phyloP scores from a whole-genome alignment of 2,329 filamentous ascomycete species.

The Hymenoscyphus fructigenus region DNA sequence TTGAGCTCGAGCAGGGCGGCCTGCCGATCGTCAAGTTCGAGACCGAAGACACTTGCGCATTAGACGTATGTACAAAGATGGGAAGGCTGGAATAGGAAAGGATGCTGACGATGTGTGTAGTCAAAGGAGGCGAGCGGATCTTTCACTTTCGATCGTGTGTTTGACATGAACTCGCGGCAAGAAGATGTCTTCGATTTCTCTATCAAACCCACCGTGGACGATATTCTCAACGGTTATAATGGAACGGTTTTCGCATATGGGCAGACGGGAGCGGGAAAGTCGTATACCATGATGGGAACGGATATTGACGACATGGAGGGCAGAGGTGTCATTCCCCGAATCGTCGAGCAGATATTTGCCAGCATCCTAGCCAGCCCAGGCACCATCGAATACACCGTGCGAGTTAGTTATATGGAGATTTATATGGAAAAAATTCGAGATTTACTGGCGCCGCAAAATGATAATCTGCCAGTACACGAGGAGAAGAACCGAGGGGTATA shows the following conservation, averaged over 20 bases:
- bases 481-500: constrained; percentile 96
- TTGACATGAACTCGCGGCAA: constrained; percentile 89
- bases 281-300: constrained; percentile 97
- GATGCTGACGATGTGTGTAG: constrained; percentile 47
- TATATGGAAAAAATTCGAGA: constrained; percentile 99
- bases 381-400: constrained; percentile 97
- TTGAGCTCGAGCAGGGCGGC: constrained; percentile 87
- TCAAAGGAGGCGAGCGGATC: constrained; percentile 78
- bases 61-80: constrained; percentile 64
- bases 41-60: constrained; percentile 80
- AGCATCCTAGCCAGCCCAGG: constrained; percentile 89
- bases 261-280: constrained; percentile 97
- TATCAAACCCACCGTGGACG: constrained; percentile 92
- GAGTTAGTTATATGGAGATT: constrained; percentile 99
- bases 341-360: constrained; percentile 95
- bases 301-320: constrained; percentile 88
- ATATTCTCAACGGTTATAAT: constrained; percentile 98
- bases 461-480: constrained; percentile 96
- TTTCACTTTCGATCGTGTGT: constrained; percentile 98
- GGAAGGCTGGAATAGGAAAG: neutral
- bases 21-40: constrained; percentile 89
- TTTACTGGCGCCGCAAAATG: constrained; percentile 86
- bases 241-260: constrained; percentile 98
- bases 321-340: constrained; percentile 93
- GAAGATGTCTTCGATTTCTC: constrained; percentile 97